Evolutionary conservation across 2,329 filamentous ascomycete genomes (phyloP), one percentile per base, ranked within the genome.

Genomic region (Colletotrichum sojae): DNA sequence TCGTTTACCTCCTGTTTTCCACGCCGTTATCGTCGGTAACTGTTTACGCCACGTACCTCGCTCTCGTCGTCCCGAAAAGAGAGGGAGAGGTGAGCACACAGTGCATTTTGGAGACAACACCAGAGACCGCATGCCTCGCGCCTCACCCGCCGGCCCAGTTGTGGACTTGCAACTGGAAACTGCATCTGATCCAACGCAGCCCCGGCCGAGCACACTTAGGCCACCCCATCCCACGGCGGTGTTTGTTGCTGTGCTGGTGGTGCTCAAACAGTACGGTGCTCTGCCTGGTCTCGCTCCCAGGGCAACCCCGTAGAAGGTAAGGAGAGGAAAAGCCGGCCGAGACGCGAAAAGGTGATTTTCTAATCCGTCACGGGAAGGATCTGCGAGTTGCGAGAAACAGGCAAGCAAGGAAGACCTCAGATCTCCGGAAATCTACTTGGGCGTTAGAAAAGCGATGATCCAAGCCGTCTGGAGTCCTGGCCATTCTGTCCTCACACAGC

Each of bases 401-500:
- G 52, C 49, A 56, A 53, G 63, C 55, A 51, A 66, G 49, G 16
- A 22, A 59, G 8, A 36, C 31, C 10, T 22, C 51, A 60, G 46
- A 22, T 36, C 36, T 16, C 9, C 22, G 45, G 56, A 25, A 16
- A 25, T 20, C 31, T 52, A 53, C 58, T 56, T 46, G 13, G 22
- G 25, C 27, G 43, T 51, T 51, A 45, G 51, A 51, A 69, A 67
- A 61, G 67, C 62, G 59, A 69, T 67, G 63, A 69, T 31, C 67
- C 67, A 55, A 25, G 56, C 52, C 25, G 27, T 51, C 12, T 39
- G 31, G 27, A 43, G 39, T 53, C 40, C 36, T 57, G 18, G n/a
- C 46, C 74, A 63, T 75, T 79, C 69, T 75, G 75, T 73, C 77
- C 76, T 66, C 43, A 54, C 62, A 62, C 49, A 48, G 40, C 71